A percentile compares a stretch with the other conserved stretches of the same genome.
These are phyloP conservation scores for Boletus smithii DNA, from an alignment of 1,284 basidiomycete species.

Conservation along the genomic window DNA sequence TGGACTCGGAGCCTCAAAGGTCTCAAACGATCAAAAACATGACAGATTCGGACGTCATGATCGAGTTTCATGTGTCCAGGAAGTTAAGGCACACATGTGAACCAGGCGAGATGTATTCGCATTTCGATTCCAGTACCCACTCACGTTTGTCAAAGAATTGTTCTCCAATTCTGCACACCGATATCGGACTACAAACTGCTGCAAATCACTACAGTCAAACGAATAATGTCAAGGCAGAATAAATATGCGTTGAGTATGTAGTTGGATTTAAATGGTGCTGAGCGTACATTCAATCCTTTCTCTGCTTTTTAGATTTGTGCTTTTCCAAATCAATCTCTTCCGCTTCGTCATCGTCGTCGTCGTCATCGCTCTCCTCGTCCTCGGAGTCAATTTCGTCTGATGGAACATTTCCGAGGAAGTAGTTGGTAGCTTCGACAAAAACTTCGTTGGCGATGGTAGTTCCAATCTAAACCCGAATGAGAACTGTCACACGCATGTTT, in stretches of 20 bases:
- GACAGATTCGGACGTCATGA: too few species aligned
- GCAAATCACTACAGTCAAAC: slow-evolving; percentile 9
- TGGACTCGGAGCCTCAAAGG: too few species aligned
- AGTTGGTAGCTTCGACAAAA: slow-evolving; percentile 74
- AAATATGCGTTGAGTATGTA: slow-evolving; percentile 29
- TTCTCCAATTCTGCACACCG: background rate
- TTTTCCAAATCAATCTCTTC: slow-evolving; percentile 83
- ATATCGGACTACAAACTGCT: slow-evolving; percentile 2
- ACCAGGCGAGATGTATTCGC: background rate
- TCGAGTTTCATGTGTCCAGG: too few species aligned
- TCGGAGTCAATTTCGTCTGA: slow-evolving; percentile 60
- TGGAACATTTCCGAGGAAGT: slow-evolving; percentile 65
- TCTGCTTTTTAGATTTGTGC: slow-evolving; percentile 67
- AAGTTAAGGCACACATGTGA: too few species aligned
- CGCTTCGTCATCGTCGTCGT: slow-evolving; percentile 67
- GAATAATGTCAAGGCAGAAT: slow-evolving; percentile 21
- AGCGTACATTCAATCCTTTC: slow-evolving; percentile 47
- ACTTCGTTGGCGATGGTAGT: slow-evolving; percentile 68
- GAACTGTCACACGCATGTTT: background rate
- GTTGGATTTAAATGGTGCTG: slow-evolving; percentile 11
- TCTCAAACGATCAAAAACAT: too few species aligned
- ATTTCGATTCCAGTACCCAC: background rate
- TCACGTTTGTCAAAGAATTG: too few species aligned
- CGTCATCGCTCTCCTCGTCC: slow-evolving; percentile 60
- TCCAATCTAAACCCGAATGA: slow-evolving; percentile 54